Percentiles rank a stretch among this genome's conserved stretches.
Conservation (phyloP, 2,329 filamentous ascomycete genomes). For the Coniochaeta ligniaria region DNA sequence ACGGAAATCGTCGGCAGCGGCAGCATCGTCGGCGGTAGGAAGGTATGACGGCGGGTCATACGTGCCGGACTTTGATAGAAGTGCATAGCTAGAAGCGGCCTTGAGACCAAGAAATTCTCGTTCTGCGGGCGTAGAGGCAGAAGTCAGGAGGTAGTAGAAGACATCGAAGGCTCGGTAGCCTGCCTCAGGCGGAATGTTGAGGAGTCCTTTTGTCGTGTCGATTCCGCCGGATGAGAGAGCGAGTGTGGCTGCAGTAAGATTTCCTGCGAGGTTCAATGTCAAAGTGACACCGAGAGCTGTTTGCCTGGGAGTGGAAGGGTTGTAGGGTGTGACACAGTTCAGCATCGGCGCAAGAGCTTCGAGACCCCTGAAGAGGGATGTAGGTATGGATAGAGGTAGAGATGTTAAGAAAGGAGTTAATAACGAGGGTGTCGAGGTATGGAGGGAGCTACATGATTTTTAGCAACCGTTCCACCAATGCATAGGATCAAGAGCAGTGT, state of each 20-base stretch:
- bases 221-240: conserved; percentile 83
- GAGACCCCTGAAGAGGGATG: conserved; percentile 68
- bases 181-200: conserved; percentile 69
- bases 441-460: conserved; percentile 60
- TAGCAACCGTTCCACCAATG: conserved; percentile 3
- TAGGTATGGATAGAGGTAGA: conserved; percentile 72
- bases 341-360: conserved; percentile 81
- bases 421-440: conserved; percentile 80
- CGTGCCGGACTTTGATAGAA: conserved; percentile 77
- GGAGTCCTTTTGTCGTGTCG: conserved; percentile 71
- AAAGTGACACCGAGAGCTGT: conserved; percentile 74
- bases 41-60: conserved; percentile 83
- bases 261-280: conserved; percentile 74
- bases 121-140: conserved; percentile 82
- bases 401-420: conserved; percentile 74
- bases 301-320: conserved; percentile 76
- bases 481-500: conserved; percentile 9
- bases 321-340: conserved; percentile 79
- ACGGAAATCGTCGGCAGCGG: conserved; percentile 88
- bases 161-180: conserved; percentile 94
- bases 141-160: conserved; percentile 93
- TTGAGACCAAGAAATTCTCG: conserved; percentile 81
- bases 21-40: conserved; percentile 85
- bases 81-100: conserved; percentile 65
- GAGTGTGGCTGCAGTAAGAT: conserved; percentile 66